Conservation (phyloP, 2,329 filamentous ascomycete genomes). For the Penicillium sp. region DNA sequence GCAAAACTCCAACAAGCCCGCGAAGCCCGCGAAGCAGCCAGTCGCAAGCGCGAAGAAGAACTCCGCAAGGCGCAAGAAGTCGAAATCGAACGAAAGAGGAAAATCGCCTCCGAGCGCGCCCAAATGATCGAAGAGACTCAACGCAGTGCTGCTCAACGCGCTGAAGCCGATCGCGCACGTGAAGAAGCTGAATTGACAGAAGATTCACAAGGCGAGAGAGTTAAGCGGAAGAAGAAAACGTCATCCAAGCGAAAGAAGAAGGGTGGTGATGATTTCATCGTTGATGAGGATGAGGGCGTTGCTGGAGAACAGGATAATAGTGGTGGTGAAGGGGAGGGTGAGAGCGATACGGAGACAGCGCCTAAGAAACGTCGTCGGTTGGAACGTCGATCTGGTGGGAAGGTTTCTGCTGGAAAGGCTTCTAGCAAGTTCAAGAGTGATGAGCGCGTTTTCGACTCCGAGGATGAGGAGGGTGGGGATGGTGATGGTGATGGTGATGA, state of each 20-base stretch:
- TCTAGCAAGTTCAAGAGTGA: constrained; percentile 78
- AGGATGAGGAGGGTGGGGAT: constrained; percentile 55
- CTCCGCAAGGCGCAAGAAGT: constrained; percentile 68
- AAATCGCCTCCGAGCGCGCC: constrained; percentile 84
- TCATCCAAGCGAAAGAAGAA: constrained; percentile 66
- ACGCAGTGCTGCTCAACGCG: constrained; percentile 70
- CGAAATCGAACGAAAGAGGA: constrained; percentile 74
- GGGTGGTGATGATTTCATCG: constrained; percentile 37
- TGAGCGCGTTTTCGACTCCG: constrained; percentile 80
- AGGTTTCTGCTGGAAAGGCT: constrained; percentile 34
- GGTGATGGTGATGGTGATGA: constrained; percentile 9
- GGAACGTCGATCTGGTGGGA: constrained; percentile 55
- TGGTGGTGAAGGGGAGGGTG: constrained; percentile 41
- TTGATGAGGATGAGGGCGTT: constrained; percentile 51
- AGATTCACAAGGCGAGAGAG: constrained; percentile 78
- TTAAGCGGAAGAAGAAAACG: constrained; percentile 72
- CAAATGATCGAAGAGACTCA: constrained; percentile 78
- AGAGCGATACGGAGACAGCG: constrained; percentile 27
- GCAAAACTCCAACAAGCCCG: constrained; percentile 82
- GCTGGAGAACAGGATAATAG: constrained; percentile 38
- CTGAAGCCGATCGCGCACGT: constrained; percentile 69
- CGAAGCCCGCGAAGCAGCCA: constrained; percentile 78
- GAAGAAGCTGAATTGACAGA: constrained; percentile 80
- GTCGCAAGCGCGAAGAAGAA: constrained; percentile 76
- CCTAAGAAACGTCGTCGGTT: constrained; percentile 65